phyloP scores from a whole-genome alignment of 108 stramenopile species.

The Aurantiochytrium sp. region DNA sequence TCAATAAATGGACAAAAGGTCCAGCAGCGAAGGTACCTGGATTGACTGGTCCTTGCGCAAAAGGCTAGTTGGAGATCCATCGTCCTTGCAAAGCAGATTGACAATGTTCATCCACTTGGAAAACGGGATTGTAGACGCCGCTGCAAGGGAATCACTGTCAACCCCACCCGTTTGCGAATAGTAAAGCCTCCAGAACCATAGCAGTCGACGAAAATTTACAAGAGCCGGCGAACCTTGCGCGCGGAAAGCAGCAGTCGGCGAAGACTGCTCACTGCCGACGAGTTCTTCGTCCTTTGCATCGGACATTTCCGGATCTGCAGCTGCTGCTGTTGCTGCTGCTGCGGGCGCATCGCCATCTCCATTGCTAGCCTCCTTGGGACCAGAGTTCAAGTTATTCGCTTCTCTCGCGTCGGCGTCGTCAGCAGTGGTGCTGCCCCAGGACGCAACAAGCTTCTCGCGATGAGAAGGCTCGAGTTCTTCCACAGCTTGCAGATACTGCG shows the following conservation, averaged over 20 bases:
- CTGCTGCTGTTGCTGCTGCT: no score
- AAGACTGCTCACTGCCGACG: neutral
- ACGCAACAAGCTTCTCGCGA: neutral
- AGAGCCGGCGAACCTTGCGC: neutral
- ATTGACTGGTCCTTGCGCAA: neutral
- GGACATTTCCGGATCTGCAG: no score
- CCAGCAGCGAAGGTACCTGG: neutral
- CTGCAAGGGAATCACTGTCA: neutral
- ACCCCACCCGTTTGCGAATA: neutral
- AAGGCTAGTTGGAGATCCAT: neutral
- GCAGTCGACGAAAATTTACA: neutral
- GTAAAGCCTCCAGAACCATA: conserved; percentile 5
- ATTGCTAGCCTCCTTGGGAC: no score
- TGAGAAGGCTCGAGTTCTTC: neutral
- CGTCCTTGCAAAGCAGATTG: neutral
- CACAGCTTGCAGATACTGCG: neutral
- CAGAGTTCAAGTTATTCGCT: neutral
- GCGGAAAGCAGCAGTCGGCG: neutral
- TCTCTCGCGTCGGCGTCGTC: neutral
- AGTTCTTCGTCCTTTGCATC: neutral
- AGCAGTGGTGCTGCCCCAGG: neutral
- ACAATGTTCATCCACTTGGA: neutral
- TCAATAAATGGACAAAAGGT: neutral
- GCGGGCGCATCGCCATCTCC: no score
- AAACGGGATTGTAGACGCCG: neutral